Conservation (phyloP, 164 flowering plant species). For the Annona cherimola region DNA sequence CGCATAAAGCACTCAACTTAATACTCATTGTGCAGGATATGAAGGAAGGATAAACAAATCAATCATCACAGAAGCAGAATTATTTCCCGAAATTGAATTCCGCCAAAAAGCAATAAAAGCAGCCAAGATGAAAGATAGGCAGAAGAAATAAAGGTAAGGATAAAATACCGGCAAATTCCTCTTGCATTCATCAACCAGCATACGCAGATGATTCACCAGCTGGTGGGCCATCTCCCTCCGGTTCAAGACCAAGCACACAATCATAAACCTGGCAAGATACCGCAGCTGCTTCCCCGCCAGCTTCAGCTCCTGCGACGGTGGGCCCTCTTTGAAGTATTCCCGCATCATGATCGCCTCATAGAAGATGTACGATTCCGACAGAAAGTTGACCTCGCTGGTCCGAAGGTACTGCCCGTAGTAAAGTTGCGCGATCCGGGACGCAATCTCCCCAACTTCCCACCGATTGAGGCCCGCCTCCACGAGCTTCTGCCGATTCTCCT, state of each 20-base stretch:
- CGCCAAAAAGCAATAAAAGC: background rate
- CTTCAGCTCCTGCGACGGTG: conserved; percentile 49
- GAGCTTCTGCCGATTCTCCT: conserved; percentile 78
- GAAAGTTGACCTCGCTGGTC: conserved; percentile 70
- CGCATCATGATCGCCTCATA: conserved; percentile 79
- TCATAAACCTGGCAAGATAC: conserved; percentile 73
- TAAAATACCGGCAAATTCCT: conserved; percentile 63
- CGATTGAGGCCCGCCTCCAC: conserved; percentile 86
- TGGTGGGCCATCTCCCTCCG: conserved; percentile 72
- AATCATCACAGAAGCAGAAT: background rate
- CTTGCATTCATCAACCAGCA: conserved; percentile 74
- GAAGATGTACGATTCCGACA: conserved; percentile 74
- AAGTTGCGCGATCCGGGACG: conserved; percentile 87
- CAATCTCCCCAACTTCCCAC: conserved; percentile 97
- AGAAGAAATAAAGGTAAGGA: background rate
- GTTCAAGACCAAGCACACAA: conserved; percentile 70
- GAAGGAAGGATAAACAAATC: background rate
- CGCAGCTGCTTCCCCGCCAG: conserved; percentile 81
- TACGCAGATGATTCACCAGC: conserved; percentile 58
- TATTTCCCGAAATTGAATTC: background rate
- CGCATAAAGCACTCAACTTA: too few species aligned
- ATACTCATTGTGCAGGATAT: too few species aligned
- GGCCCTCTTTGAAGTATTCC: conserved; percentile 81
- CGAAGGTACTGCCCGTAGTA: conserved; percentile 82
- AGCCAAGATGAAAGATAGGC: background rate